Conservation (phyloP, 208 protist genomes). For the Crithidia bombi region DNA sequence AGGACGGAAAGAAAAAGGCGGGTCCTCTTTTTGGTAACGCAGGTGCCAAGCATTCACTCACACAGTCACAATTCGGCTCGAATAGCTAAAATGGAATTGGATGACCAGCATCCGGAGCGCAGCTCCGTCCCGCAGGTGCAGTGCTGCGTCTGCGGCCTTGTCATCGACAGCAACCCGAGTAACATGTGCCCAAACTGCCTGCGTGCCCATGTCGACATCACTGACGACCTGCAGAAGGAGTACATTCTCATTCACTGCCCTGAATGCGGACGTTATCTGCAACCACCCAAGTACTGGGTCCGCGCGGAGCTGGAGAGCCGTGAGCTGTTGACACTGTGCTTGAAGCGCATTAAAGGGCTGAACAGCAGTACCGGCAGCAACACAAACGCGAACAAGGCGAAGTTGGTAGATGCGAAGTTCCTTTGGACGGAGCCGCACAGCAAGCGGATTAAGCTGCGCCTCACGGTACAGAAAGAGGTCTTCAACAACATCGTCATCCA, state of each 20-base stretch:
- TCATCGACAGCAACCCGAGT: constrained; percentile 97
- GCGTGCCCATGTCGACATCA: constrained; percentile 97
- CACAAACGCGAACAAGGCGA: constrained; percentile 93
- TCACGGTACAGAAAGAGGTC: constrained; percentile 99
- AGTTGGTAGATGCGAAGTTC: constrained; percentile 98
- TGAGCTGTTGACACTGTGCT: constrained; percentile 97
- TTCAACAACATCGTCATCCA: constrained; percentile 96
- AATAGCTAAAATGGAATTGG: constrained; percentile 38
- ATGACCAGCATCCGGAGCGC: constrained; percentile 60
- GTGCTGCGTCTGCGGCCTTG: constrained; percentile 96
- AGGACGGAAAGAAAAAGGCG: too few relatives aligned
- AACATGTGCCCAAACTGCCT: constrained; percentile 99
- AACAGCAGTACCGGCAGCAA: constrained; percentile 93
- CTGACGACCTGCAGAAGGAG: constrained; percentile 97
- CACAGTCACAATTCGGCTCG: background rate
- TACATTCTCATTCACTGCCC: constrained; percentile 95
- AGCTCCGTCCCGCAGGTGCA: constrained; percentile 83
- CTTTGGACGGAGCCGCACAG: constrained; percentile 99
- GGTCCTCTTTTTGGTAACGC: background rate
- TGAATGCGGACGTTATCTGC: constrained; percentile 95
- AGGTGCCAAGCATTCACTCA: background rate
- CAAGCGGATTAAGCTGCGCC: constrained; percentile 97
- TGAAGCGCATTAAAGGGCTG: constrained; percentile 97
- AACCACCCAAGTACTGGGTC: constrained; percentile 97
- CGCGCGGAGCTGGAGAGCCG: constrained; percentile 96